Evolutionary conservation across 2,329 filamentous ascomycete species (phyloP).

Genomic region (Penicillium palitans): DNA sequence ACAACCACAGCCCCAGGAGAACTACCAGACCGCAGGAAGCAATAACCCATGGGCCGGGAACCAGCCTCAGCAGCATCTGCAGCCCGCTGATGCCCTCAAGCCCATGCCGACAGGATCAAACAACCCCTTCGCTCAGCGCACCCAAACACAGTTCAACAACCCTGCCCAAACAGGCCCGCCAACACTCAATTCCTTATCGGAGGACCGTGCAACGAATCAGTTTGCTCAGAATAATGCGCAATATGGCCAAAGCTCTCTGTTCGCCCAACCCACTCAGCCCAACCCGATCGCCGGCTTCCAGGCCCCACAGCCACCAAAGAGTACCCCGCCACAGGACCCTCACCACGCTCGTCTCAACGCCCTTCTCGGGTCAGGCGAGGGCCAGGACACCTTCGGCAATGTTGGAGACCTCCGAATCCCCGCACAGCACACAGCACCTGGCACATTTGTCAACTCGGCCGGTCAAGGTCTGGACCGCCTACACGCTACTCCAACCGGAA

Average conservation of each 20-base stretch:
- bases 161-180: constrained; percentile 49
- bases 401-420: constrained; percentile 95
- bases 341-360: constrained; percentile 76
- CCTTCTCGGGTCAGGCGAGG: constrained; percentile 81
- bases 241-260: constrained; percentile 41
- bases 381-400: constrained; percentile 96
- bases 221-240: constrained; percentile 12
- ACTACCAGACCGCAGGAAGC: constrained; percentile 71
- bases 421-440: constrained; percentile 92
- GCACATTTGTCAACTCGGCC: constrained; percentile 94
- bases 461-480: constrained; percentile 75
- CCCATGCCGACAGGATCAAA: constrained; percentile 92
- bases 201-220: constrained; percentile 16
- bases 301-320: constrained; percentile 36
- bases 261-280: constrained; percentile 41
- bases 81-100: constrained; percentile 63
- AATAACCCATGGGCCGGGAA: constrained; percentile 90
- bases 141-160: constrained; percentile 56
- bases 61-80: constrained; percentile 53
- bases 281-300: constrained; percentile 41
- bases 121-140: constrained; percentile 82
- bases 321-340: constrained; percentile 49
- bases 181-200: constrained; percentile 48
- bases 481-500: constrained; percentile 68
- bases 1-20: constrained; percentile 55